phyloP scores from a whole-genome alignment of 805 yeast species.

The Spathaspora boniae region DNA sequence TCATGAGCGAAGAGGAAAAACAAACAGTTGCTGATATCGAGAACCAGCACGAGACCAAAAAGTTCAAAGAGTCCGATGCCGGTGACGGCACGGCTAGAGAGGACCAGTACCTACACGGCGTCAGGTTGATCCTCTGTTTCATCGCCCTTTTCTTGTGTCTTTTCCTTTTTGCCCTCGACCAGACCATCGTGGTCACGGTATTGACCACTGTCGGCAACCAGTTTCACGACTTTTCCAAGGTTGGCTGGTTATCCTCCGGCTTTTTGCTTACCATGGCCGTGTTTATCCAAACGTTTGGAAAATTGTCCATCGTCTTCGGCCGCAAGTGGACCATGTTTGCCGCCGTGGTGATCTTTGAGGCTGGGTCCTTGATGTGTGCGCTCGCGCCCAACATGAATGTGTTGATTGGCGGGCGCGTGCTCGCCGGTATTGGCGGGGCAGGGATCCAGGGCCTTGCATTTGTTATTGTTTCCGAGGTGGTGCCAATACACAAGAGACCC shows the following conservation, averaged over 20 bases:
- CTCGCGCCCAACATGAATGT: constrained; percentile 32
- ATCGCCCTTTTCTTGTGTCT: constrained; percentile 26
- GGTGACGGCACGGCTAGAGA: constrained; percentile 40
- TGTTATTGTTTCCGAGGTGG: constrained; percentile 54
- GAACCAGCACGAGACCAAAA: neutral
- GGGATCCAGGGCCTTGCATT: constrained; percentile 50
- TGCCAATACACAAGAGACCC: constrained; percentile 51
- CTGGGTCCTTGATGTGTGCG: constrained; percentile 35
- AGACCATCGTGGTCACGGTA: constrained; percentile 35
- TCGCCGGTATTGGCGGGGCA: constrained; percentile 60
- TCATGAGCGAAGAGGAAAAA: neutral
- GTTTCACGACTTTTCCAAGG: constrained; percentile 28
- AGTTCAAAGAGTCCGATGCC: constrained; percentile 22
- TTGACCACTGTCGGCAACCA: constrained; percentile 33
- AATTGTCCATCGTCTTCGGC: constrained; percentile 34
- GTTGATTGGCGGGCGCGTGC: constrained; percentile 47
- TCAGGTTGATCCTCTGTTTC: constrained; percentile 22
- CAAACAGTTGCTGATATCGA: neutral
- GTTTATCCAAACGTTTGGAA: constrained; percentile 36
- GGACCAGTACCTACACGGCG: constrained; percentile 34
- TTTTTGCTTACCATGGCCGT: constrained; percentile 33
- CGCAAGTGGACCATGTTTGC: constrained; percentile 24
- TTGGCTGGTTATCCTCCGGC: constrained; percentile 40
- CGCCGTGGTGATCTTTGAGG: constrained; percentile 22
- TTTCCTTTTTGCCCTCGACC: constrained; percentile 37